phyloP scores from a whole-genome alignment of 176 grass and related monocot species.

The Zea mays region Zm-B73-REFERENCE-NAM-5.0 NC_050101.1:153965501-153966000 shows the following conservation, averaged over 20 bases:
- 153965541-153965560: constrained; percentile 24
- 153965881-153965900: constrained; percentile 22
- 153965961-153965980: constrained; percentile 25
- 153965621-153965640: constrained; percentile 27
- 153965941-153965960: constrained; percentile 45
- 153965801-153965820: background rate
- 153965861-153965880: background rate
- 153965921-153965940: constrained; percentile 20
- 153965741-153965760: background rate
- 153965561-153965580: constrained; percentile 29
- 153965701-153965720: constrained; percentile 14
- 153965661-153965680: no score
- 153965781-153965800: constrained; percentile 2
- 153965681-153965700: background rate
- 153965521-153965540: constrained; percentile 19
- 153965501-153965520: constrained; percentile 15
- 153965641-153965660: constrained; percentile 2
- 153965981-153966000: constrained; percentile 39
- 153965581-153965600: constrained; percentile 34
- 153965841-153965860: background rate
- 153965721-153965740: constrained; percentile 16
- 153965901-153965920: constrained; percentile 4
- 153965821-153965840: background rate
- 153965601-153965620: constrained; percentile 28
- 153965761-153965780: constrained; percentile 20